Percentiles rank a stretch among this genome's conserved stretches.
Evolutionary conservation across 306 rosid species (phyloP).

Genomic region (Dryas alaskensis): DNA sequence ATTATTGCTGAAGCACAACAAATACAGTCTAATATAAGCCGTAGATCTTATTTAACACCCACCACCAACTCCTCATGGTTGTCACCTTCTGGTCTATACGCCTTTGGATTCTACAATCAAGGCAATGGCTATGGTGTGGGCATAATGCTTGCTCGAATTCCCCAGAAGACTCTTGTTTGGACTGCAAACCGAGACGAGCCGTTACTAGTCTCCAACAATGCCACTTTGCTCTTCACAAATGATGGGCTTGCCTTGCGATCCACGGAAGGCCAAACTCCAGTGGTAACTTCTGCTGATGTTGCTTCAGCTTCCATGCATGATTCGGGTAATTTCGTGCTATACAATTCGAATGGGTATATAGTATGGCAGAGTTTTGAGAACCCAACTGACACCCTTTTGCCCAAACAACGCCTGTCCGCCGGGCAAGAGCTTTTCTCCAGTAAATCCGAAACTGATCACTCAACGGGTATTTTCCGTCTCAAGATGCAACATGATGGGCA

Average conservation of each 20-base stretch:
- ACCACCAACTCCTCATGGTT: constrained; percentile 24
- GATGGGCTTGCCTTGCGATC: constrained; percentile 24
- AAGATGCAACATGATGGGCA: constrained; percentile 24
- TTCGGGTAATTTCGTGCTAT: constrained; percentile 27
- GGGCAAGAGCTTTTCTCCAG: constrained; percentile 4
- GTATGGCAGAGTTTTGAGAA: constrained; percentile 21
- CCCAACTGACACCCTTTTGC: constrained; percentile 32
- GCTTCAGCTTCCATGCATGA: constrained; percentile 26
- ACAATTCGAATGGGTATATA: not conserved
- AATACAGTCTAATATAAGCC: constrained; percentile 6
- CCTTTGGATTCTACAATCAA: constrained; percentile 32
- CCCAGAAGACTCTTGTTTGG: constrained; percentile 34
- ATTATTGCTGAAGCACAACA: constrained; percentile 12
- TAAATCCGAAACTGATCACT: constrained; percentile 11
- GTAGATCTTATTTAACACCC: constrained; percentile 18
- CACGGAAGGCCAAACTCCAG: not conserved
- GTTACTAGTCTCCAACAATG: constrained; percentile 3
- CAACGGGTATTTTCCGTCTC: constrained; percentile 15
- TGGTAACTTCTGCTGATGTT: not conserved
- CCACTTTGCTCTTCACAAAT: constrained; percentile 12
- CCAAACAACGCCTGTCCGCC: not conserved
- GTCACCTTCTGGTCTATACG: constrained; percentile 31
- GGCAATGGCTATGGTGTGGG: constrained; percentile 25
- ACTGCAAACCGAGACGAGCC: constrained; percentile 18
- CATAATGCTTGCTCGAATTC: constrained; percentile 21